Conservation (phyloP, 2,329 filamentous ascomycete species). For the Diaporthe amygdali region DNA sequence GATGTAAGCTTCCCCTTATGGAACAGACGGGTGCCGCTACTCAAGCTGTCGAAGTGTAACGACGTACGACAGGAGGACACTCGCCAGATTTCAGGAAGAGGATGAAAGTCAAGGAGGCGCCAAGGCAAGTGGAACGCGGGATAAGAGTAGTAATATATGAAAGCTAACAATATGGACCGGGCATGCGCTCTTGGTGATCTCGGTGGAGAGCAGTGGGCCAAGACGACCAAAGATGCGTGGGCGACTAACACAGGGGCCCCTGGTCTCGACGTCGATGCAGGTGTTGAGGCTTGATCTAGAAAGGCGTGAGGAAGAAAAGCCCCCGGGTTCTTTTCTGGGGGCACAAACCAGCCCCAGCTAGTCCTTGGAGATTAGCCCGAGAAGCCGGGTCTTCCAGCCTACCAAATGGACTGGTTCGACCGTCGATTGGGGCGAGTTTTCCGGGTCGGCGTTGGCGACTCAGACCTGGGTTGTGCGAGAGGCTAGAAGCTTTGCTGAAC, state of each 20-base stretch:
- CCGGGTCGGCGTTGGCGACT: background rate
- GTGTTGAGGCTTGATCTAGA: conserved; percentile 10
- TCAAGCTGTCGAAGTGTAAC: conserved; percentile 11
- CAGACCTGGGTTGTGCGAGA: background rate
- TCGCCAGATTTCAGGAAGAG: background rate
- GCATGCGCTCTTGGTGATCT: conserved; percentile 13
- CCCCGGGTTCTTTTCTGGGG: conserved; percentile 15
- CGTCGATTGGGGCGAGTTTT: background rate
- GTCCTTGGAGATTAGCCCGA: background rate
- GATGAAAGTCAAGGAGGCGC: background rate
- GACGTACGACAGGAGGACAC: conserved; percentile 9
- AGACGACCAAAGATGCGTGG: conserved; percentile 20
- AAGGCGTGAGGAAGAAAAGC: conserved; percentile 11
- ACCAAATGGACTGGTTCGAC: background rate
- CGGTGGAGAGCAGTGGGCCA: conserved; percentile 21
- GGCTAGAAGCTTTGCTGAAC: background rate
- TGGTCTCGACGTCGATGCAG: conserved; percentile 16
- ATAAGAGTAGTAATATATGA: conserved; percentile 24
- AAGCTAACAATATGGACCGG: conserved; percentile 12
- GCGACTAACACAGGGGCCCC: conserved; percentile 24
- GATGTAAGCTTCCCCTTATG: background rate
- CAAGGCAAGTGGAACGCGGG: background rate
- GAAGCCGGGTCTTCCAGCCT: background rate
- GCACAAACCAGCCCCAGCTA: background rate
- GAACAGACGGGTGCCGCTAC: conserved; percentile 7